Evolutionary conservation across 371 early-diverging fungal species (phyloP), one percentile per base, ranked within the genome.

Genomic region (Zopfochytrium polystomum): DNA sequence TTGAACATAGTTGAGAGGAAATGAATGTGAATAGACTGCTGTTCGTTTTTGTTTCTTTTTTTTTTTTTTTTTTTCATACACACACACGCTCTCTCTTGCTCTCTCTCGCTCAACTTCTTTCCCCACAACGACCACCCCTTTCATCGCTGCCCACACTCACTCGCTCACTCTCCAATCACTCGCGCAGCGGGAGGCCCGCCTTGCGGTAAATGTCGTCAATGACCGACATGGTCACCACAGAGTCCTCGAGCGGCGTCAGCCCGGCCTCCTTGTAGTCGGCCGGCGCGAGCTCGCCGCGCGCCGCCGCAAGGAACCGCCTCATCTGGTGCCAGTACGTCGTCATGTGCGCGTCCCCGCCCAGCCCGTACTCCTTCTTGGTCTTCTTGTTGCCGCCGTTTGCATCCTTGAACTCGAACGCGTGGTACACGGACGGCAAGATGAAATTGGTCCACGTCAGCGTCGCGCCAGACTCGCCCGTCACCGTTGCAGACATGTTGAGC

Each of bases 281-380:
- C 11, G 38, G 7, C 18, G 7, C 18, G 2, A 4, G 52, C 60
- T 62, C 60, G 31, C 52, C 45, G 25, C 42, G 43, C 2, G 74
- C 63, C 0, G 61, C 70, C 29, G 56, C 61, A 27, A 78, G 56
- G 29, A 78, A 76, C 0, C 71, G 70, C 6, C 63, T 56, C 45
- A 76, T 62, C 54, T 78, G 76, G 61, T 76, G 71, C 11, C 50
- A 57, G 42, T 79, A 75, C 2, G 77, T 68, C 4, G 68, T 23
- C 46, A 46, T 31, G 33, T 55, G 52, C 0, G 72, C 76, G 5
- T 65, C 68, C 6, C 27, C 66, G 27, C 20, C 55, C 9, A 6
- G 13, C 13, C 32, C 52, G 13, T 13, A 18, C 18, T 79, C 76
- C 2, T 44, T 47, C 44, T 68, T 79, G 51, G 73, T 61, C 26